Percentiles rank a stretch among this genome's conserved stretches.
Conservation (phyloP, 768 basidiomycete species). For the Boletales sp. region DNA sequence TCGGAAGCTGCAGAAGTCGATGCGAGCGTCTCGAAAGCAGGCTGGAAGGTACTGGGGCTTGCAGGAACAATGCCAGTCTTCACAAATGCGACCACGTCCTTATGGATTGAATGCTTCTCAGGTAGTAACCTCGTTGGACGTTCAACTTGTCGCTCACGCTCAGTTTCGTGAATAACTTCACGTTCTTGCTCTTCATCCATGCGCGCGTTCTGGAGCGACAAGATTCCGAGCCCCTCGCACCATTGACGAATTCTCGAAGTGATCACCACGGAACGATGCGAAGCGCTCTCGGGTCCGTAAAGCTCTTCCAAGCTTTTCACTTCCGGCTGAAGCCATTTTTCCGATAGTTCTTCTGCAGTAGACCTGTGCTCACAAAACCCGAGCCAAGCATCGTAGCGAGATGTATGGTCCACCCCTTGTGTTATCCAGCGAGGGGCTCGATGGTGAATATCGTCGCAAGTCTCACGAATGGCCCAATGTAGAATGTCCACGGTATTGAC, state of each 20-base stretch:
- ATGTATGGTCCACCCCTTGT: constrained; percentile 28
- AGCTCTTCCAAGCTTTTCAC: constrained; percentile 36
- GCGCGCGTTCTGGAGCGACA: background rate
- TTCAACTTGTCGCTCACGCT: constrained; percentile 38
- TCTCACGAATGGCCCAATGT: constrained; percentile 43
- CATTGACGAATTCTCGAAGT: constrained; percentile 9
- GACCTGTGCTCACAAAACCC: constrained; percentile 1
- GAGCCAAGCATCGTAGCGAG: constrained; percentile 17
- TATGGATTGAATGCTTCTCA: constrained; percentile 20
- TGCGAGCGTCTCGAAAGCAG: constrained; percentile 9
- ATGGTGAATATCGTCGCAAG: constrained; percentile 40
- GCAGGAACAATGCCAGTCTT: constrained; percentile 23
- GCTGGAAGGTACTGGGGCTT: constrained; percentile 19
- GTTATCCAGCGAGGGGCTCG: constrained; percentile 40
- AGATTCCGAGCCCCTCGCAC: constrained; percentile 13
- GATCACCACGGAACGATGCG: background rate
- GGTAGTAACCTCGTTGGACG: constrained; percentile 30
- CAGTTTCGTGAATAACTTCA: constrained; percentile 43
- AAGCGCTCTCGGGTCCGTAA: constrained; percentile 17
- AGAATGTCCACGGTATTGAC: constrained; percentile 33
- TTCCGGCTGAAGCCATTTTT: constrained; percentile 39
- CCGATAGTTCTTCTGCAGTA: background rate
- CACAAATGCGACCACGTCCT: constrained; percentile 24
- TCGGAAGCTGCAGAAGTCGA: constrained; percentile 3
- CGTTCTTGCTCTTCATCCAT: constrained; percentile 51